Conservation (phyloP, 2,329 filamentous ascomycete genomes). For the Fusarium beomiforme region DNA sequence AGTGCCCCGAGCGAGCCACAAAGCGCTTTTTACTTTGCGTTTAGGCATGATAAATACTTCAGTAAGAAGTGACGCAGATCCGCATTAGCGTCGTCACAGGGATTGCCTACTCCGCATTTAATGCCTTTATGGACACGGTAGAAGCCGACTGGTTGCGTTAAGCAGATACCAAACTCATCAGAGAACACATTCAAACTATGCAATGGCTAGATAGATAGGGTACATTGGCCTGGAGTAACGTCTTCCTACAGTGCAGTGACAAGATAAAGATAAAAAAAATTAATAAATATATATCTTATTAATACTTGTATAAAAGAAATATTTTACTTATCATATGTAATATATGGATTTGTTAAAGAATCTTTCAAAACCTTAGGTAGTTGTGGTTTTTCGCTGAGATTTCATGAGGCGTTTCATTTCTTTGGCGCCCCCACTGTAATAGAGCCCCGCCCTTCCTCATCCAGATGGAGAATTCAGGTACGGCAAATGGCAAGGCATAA, state of each 20-base stretch:
- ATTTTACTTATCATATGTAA: no score
- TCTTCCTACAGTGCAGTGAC: no score
- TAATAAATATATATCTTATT: no score
- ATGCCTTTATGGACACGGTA: background rate
- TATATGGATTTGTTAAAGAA: no score
- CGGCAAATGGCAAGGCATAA: background rate
- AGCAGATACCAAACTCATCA: background rate
- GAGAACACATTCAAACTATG: background rate
- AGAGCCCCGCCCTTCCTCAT: background rate
- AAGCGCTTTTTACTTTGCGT: background rate
- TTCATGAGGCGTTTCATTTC: no score
- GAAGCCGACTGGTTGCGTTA: background rate
- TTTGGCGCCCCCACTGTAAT: no score
- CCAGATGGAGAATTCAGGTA: background rate
- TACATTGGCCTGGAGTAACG: background rate
- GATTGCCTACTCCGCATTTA: background rate
- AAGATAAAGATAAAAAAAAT: no score
- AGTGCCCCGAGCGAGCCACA: background rate
- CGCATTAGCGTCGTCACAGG: background rate
- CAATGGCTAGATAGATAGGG: background rate
- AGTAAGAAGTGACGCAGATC: background rate
- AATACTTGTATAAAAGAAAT: no score
- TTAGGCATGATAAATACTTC: background rate
- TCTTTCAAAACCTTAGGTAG: no score
- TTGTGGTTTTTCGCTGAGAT: no score